Base-by-base conservation (phyloP, 768 basidiomycete genomes). In the Agrocybe chaxingu region DNA sequence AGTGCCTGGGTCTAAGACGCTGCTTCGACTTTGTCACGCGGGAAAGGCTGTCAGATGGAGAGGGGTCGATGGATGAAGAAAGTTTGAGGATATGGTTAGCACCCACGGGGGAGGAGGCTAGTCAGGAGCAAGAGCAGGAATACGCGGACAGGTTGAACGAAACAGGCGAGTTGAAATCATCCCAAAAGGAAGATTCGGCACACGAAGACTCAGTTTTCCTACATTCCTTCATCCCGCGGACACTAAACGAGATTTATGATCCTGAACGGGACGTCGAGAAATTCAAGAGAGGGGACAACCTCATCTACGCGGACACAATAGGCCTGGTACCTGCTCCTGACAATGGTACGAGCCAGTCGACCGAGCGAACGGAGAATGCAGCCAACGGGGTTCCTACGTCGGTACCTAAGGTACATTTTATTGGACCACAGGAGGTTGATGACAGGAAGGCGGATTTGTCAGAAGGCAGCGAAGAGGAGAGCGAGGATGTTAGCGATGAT, bases 141-240 rank as follows among this genome's bases (percentile, higher is more conserved):
- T 47, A 55, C 16, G 50, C 50, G 12, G 50, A 48, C 18, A 29
- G 41, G 12, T 24, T 38, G 34, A 51, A 44, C 56, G 57, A 53
- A 45, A 34, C 55, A 45, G 53, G 58, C 46, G 47, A 51, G 24
- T 40, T 30, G 8, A 50, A 38, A 34, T 48, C 24, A 2, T 48
- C 49, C 9, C 48, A 45, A 12, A 50, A 54, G 12, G 63, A 63
- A 31, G 62, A 63, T 37, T 54, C 72, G 11, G 78, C 74, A 6
- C 84, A 88, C 42, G 94, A 97, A 65, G 94, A 98, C 62, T 81
- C 81, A 7, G 83, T 98, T 9, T 99, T 99, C 74, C 69, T 92
- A 64, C 78, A 78, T 24, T 90, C 93, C 1, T 98, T 92, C 70
- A 99, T 98, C 57, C 97, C 97, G 10, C 84, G 95, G 32, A 86